Conservation (phyloP, 768 basidiomycete species). For the Tulasnella calospora region DNA sequence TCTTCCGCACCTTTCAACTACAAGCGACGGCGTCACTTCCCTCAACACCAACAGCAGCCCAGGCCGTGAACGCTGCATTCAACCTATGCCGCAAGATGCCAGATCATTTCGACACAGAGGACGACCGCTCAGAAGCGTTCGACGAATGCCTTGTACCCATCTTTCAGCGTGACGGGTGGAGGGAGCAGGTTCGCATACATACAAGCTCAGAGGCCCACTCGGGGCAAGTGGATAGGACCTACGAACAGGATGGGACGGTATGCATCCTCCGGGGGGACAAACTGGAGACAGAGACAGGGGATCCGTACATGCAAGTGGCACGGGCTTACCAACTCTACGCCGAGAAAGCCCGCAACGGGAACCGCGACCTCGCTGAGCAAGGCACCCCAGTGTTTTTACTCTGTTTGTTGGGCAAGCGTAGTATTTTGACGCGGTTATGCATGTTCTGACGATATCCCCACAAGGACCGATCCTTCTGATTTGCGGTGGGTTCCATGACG, state of each 20-base stretch:
- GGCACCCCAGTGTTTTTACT: constrained; percentile 9
- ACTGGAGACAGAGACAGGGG: constrained; percentile 4
- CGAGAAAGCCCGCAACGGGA: background rate
- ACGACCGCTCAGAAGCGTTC: background rate
- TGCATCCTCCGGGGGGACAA: constrained; percentile 12
- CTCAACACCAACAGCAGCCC: background rate
- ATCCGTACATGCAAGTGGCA: background rate
- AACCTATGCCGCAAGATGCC: constrained; percentile 3
- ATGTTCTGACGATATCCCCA: background rate
- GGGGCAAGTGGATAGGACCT: background rate
- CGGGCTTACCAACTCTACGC: background rate
- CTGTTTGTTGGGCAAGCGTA: background rate
- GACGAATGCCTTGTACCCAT: background rate
- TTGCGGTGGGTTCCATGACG: constrained; percentile 13
- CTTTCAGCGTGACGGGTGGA: background rate
- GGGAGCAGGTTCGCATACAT: background rate
- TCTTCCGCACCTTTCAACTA: constrained; percentile 17
- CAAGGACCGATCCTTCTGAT: constrained; percentile 15
- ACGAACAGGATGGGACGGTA: background rate
- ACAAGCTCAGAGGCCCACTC: background rate
- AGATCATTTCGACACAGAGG: background rate
- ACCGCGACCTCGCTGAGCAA: background rate
- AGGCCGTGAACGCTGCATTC: background rate
- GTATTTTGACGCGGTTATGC: background rate
- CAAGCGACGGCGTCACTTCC: background rate